Percentiles rank a stretch among this genome's conserved stretches.
Conservation (phyloP, 2,329 filamentous ascomycete species). For the Cyphellophora attinorum region DNA sequence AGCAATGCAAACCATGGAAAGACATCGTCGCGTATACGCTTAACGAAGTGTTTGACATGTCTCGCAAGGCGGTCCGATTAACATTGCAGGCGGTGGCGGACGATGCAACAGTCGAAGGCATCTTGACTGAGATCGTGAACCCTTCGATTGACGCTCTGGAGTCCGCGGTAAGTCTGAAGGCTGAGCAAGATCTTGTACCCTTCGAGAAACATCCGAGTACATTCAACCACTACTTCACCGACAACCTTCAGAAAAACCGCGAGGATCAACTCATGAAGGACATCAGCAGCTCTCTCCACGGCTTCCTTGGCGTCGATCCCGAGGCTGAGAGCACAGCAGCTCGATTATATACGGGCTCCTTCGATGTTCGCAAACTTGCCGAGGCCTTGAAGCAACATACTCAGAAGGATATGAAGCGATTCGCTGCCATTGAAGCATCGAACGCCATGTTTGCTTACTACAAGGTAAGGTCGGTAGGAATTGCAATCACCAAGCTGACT, state of each 20-base stretch:
- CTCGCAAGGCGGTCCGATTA: conserved; percentile 14
- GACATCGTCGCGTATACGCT: conserved; percentile 18
- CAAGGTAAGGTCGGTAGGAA: conserved; percentile 30
- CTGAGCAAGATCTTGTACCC: conserved; percentile 35
- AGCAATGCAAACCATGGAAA: conserved; percentile 26
- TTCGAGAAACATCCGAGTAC: conserved; percentile 31
- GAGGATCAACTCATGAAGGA: conserved; percentile 1
- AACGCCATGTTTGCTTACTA: conserved; percentile 39
- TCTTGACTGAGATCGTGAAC: conserved; percentile 16
- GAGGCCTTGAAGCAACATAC: conserved; percentile 18
- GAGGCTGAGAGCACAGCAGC: not conserved
- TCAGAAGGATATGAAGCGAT: conserved; percentile 20
- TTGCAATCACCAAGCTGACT: too few species aligned
- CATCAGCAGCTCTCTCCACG: conserved; percentile 4
- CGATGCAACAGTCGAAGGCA: conserved; percentile 11
- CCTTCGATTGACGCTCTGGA: conserved; percentile 17
- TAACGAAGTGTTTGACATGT: conserved; percentile 19
- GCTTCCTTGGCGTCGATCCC: conserved; percentile 3
- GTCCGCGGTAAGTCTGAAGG: conserved; percentile 28
- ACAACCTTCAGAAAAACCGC: conserved; percentile 22
- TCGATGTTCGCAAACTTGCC: conserved; percentile 14
- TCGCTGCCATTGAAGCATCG: conserved; percentile 31
- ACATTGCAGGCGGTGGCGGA: conserved; percentile 21
- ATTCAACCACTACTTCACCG: conserved; percentile 28
- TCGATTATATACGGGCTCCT: not conserved